Base-by-base conservation (phyloP, 2,329 filamentous ascomycete genomes). In the Exophiala sideris region DNA sequence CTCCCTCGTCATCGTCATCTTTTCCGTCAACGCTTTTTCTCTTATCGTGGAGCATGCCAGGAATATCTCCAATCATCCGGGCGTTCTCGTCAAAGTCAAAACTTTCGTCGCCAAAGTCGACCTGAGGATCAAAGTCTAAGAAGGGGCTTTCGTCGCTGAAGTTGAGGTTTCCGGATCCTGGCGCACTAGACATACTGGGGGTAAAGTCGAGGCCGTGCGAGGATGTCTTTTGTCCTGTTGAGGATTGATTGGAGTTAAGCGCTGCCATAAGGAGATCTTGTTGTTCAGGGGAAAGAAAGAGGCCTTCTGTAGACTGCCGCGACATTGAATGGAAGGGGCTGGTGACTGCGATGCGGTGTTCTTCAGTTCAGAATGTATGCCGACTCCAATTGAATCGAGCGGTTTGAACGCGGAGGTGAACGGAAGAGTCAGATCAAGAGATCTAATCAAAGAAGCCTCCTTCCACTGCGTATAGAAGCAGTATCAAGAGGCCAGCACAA, bases 41-140 rank as follows among this genome's bases (percentile, higher is more conserved):
- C 49, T 87, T 79, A 12, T 82, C 85, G 35, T 86, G 84, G 10
- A 80, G 79, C n/a, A 64, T 62, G 33, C 63, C 62, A 1, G 87
- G 87, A 18, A 92, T 73, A 54, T 89, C 86, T 24, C 87, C 89
- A 65, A 92, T 91, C 81, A 94, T 83, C 52, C 80, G 79, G 14
- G 76, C 77, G 51, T 76, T 76, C 56, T 82, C 71, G 54, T 90
- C 85, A 60, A 91, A 91, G 63, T 91, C 88, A 68, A 90, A 91
- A 67, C 79, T 85, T 34, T 80, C 81, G 65, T 91, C 88, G 18
- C 48, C 58, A 55, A 77, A 78, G 55, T 91, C 89, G 54, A 90
- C 84, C 44, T 88, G 85, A 61, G 88, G 86, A 62, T 88, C 85
- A 65, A 91, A 94, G 67, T 96, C 90, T 54, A 95, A 78, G 66